Percentiles rank a stretch among this genome's conserved stretches.
These are phyloP conservation scores for Rhizopus microsporus DNA, from an alignment of 371 early-diverging fungal genomes.

Conservation along the genomic window DNA sequence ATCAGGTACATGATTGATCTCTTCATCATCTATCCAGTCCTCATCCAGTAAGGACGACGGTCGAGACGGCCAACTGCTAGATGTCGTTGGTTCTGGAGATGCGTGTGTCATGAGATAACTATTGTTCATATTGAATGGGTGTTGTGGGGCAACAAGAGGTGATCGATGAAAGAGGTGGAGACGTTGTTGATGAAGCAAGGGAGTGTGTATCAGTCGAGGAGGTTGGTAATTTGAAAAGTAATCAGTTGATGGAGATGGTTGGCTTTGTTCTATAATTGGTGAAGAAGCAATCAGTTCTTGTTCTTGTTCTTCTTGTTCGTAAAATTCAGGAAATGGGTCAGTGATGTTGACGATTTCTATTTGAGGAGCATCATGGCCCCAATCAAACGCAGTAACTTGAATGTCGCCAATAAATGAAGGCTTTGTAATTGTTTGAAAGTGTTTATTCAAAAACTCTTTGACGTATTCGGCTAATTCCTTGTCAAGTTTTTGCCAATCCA, in stretches of 20 bases:
- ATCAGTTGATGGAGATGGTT: conserved; percentile 6
- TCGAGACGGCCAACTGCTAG: conserved; percentile 20
- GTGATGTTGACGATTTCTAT: conserved; percentile 82
- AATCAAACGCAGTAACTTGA: conserved; percentile 76
- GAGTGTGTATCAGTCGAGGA: conserved; percentile 7
- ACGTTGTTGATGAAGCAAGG: conserved; percentile 38
- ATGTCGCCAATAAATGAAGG: conserved; percentile 89
- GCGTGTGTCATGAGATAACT: conserved; percentile 9
- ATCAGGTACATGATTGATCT: conserved; percentile 22
- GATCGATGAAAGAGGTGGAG: conserved; percentile 52
- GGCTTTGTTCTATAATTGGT: conserved; percentile 2
- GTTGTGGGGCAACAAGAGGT: conserved; percentile 53
- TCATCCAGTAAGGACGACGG: conserved; percentile 28
- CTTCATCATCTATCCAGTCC: conserved; percentile 56
- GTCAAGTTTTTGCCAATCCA: conserved; percentile 85
- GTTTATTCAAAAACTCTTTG: conserved; percentile 77
- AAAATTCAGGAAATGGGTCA: conserved; percentile 91
- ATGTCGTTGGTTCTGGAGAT: conserved; percentile 2
- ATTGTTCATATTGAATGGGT: conserved; percentile 34
- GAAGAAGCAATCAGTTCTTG: conserved; percentile 2
- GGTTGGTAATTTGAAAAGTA: conserved; percentile 10
- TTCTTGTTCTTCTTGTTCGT: conserved; percentile 51
- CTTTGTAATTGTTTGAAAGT: conserved; percentile 69
- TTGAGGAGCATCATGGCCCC: conserved; percentile 82
- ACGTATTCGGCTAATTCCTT: conserved; percentile 73